Evolutionary conservation across 225 moss, liverwort and hornwort species (phyloP).

Genomic region (Takakia lepidozioides): DNA sequence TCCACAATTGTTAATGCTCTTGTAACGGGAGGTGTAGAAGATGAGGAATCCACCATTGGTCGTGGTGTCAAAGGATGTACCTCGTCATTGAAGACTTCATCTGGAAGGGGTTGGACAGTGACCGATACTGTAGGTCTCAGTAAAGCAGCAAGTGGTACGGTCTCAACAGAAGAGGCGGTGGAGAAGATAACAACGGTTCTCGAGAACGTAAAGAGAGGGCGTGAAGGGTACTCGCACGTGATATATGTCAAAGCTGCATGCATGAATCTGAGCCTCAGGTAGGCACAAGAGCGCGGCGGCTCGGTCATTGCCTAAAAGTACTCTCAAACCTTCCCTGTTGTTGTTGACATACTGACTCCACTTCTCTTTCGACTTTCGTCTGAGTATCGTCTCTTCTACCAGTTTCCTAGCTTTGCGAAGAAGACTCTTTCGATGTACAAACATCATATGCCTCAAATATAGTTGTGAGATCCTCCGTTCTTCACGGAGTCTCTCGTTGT

Average conservation of each 20-base stretch:
- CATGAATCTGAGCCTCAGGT: constrained; percentile 1
- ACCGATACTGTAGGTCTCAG: constrained; percentile 10
- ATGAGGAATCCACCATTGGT: constrained; percentile 5
- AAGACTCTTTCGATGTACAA: no score
- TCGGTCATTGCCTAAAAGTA: no score
- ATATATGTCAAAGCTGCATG: constrained; percentile 3
- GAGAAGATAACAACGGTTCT: constrained; percentile 5
- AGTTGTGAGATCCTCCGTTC: no score
- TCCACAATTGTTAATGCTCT: constrained; percentile 21
- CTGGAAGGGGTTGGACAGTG: constrained; percentile 9
- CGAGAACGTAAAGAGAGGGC: constrained; percentile 1
- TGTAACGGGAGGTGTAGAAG: constrained; percentile 17
- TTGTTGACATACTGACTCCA: no score
- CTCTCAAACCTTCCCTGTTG: no score
- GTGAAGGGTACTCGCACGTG: constrained; percentile 6
- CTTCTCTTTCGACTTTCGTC: no score
- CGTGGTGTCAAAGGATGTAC: constrained; percentile 13
- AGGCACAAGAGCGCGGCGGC: no score
- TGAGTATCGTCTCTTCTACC: no score
- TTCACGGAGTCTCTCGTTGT: no score
- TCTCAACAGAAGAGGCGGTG: constrained; percentile 4
- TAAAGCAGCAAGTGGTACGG: constrained; percentile 1
- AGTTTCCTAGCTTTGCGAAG: no score
- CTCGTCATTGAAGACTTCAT: constrained; percentile 2
- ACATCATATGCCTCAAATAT: no score